Percentiles rank a stretch among this genome's conserved stretches.
These are phyloP conservation scores for Allium fistulosum DNA, from an alignment of 106 monocot genomes.

Conservation along the genomic window DNA sequence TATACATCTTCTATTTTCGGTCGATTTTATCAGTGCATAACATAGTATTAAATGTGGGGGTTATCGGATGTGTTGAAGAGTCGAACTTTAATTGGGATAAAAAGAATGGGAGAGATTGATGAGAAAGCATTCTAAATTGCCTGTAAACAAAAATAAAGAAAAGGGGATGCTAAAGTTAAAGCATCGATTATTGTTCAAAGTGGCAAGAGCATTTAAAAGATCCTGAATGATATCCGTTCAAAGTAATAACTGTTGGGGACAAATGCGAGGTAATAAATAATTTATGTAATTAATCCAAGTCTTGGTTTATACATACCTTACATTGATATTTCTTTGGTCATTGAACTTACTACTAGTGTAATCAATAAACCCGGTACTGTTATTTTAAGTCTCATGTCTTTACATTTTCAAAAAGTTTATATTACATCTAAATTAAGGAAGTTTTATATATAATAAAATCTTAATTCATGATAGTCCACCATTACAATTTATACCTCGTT, in stretches of 20 bases:
- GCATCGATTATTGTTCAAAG: slow-evolving; percentile 18
- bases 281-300: no score
- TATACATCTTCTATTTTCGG: not conserved
- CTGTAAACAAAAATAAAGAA: slow-evolving; percentile 24
- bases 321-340: no score
- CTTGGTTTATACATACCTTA: no score
- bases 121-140: slow-evolving; percentile 23
- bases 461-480: no score
- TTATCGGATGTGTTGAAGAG: slow-evolving; percentile 17
- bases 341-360: no score
- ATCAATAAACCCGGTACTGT: no score
- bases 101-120: slow-evolving; percentile 58
- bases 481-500: no score
- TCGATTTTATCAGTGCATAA: not conserved
- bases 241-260: slow-evolving; percentile 21
- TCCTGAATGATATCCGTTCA: slow-evolving; percentile 46
- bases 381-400: no score
- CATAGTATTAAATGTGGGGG: slow-evolving; percentile 19
- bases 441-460: no score
- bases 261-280: slow-evolving; percentile 13
- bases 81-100: slow-evolving; percentile 30
- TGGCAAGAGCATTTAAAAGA: slow-evolving; percentile 51
- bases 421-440: no score
- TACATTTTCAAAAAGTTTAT: no score
- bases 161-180: slow-evolving; percentile 30